Evolutionary conservation across 2,329 filamentous ascomycete genomes (phyloP).

Genomic region (Nigrospora oryzae): DNA sequence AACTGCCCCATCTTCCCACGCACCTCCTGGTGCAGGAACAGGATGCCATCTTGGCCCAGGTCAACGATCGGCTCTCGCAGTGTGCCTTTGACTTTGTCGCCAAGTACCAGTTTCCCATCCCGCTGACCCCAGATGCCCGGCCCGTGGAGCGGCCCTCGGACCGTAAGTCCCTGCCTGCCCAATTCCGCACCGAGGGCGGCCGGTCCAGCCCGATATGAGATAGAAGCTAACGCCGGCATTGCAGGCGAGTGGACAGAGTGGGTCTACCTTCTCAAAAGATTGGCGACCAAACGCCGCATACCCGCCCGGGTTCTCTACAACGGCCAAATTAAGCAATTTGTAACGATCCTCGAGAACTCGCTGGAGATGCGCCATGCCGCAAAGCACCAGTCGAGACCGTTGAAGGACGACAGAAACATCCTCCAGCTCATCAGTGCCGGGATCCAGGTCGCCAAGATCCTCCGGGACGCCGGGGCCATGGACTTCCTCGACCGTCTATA

Average conservation of each 20-base stretch:
- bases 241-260: conserved; percentile 74
- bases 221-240: conserved; percentile 56
- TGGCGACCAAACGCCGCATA: conserved; percentile 68
- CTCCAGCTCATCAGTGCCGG: conserved; percentile 81
- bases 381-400: conserved; percentile 72
- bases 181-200: not conserved
- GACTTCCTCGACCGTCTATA: conserved; percentile 74
- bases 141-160: conserved; percentile 22
- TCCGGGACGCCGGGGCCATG: conserved; percentile 80
- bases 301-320: conserved; percentile 79
- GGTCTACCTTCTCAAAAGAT: conserved; percentile 78
- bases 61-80: conserved; percentile 77
- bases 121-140: conserved; percentile 53
- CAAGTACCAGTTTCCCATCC: conserved; percentile 85
- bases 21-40: conserved; percentile 79
- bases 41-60: conserved; percentile 68
- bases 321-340: conserved; percentile 84
- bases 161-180: conserved; percentile 5
- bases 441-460: conserved; percentile 78
- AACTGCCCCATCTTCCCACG: conserved; percentile 74
- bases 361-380: conserved; percentile 72
- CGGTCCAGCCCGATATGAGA: not conserved
- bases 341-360: conserved; percentile 81
- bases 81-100: conserved; percentile 87
- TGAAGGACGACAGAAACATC: conserved; percentile 85